Conservation (phyloP, 2,329 filamentous ascomycete genomes). For the Coleophoma crateriformis region DNA sequence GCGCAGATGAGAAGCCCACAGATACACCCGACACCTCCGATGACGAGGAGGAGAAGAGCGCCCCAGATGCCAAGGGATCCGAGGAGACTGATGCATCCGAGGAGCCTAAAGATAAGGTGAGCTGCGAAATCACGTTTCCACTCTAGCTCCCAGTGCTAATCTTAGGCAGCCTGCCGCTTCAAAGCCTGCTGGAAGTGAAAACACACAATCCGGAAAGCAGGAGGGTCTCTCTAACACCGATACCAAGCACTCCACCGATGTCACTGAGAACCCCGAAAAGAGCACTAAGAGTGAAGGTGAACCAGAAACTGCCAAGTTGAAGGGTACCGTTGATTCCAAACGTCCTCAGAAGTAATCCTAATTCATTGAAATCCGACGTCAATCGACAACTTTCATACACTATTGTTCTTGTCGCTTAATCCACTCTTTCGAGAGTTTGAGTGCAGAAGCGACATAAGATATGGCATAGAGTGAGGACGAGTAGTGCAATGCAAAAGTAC, state of each 20-base stretch:
- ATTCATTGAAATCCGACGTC: too few species aligned
- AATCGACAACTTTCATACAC: too few species aligned
- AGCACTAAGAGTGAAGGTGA: conserved; percentile 52
- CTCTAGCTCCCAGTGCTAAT: conserved; percentile 4
- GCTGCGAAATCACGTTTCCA: background rate
- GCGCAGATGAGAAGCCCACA: conserved; percentile 18
- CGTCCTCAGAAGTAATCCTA: too few species aligned
- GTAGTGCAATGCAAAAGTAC: too few species aligned
- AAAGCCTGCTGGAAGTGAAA: conserved; percentile 26
- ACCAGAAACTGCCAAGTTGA: conserved; percentile 47
- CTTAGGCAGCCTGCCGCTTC: conserved; percentile 16
- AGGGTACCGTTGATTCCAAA: conserved; percentile 37
- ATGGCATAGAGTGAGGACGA: too few species aligned
- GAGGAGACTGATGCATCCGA: conserved; percentile 11
- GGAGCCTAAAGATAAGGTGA: conserved; percentile 17
- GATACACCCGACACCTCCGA: conserved; percentile 26
- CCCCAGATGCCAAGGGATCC: conserved; percentile 31
- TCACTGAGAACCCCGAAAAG: conserved; percentile 37
- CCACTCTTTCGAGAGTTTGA: too few species aligned
- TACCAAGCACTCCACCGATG: conserved; percentile 41
- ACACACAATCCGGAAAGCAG: conserved; percentile 45
- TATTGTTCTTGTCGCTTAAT: too few species aligned
- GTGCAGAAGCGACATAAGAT: too few species aligned
- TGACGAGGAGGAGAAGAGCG: conserved; percentile 18
- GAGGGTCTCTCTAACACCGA: conserved; percentile 44